Evolutionary conservation across 2,329 filamentous ascomycete species (phyloP).

Genomic region (Paradendryphiella salina): DNA sequence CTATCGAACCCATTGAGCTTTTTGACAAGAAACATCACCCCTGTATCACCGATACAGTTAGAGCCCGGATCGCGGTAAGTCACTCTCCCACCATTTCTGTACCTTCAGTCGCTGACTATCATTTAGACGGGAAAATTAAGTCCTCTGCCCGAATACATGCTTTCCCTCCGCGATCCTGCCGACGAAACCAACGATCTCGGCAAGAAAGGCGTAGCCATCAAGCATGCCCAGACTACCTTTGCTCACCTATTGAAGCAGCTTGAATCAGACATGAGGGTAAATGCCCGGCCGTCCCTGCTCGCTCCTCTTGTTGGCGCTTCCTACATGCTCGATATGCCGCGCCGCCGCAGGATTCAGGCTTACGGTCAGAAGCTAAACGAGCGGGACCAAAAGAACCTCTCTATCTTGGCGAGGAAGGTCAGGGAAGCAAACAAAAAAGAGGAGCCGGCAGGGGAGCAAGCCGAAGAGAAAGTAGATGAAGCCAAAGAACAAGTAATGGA

Average conservation of each 20-base stretch:
- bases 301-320: constrained; percentile 24
- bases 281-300: constrained; percentile 27
- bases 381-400: constrained; percentile 7
- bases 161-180: constrained; percentile 63
- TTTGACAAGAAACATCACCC: constrained; percentile 46
- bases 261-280: constrained; percentile 14
- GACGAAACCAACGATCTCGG: constrained; percentile 63
- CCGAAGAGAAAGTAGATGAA: no score
- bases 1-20: constrained; percentile 53
- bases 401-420: constrained; percentile 17
- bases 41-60: constrained; percentile 23
- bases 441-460: not conserved
- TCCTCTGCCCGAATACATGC: constrained; percentile 40
- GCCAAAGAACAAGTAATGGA: no score
- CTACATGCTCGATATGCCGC: constrained; percentile 19
- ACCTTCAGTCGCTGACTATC: constrained; percentile 9
- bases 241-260: constrained; percentile 20
- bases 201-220: constrained; percentile 52
- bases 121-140: constrained; percentile 18
- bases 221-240: constrained; percentile 55
- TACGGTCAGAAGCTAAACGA: constrained; percentile 19
- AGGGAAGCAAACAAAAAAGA: constrained; percentile 7
- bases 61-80: constrained; percentile 23
- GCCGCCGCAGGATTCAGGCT: constrained; percentile 17
- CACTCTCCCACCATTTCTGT: not conserved